These are phyloP conservation scores for Backusella tarrabulga DNA, from an alignment of 192 early-diverging fungal genomes.

Conservation along the genomic window DNA sequence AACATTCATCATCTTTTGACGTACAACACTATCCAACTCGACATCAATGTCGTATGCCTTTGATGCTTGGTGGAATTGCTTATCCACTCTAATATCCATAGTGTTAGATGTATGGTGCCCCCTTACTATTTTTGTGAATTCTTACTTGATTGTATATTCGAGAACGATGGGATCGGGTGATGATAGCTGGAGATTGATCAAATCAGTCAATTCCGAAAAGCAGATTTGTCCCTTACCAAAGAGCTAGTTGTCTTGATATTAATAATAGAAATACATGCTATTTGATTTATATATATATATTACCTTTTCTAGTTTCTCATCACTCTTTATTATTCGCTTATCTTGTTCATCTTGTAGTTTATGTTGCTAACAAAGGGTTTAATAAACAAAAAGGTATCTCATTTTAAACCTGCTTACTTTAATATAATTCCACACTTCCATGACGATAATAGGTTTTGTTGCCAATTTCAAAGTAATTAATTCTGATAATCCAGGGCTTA, in stretches of 20 bases:
- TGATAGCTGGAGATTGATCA: conserved; percentile 70
- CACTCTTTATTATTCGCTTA: conserved; percentile 82
- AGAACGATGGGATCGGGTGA: conserved; percentile 87
- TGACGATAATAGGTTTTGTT: conserved; percentile 72
- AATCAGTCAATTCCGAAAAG: conserved; percentile 81
- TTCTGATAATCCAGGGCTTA: conserved; percentile 69
- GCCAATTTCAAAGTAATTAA: conserved; percentile 79
- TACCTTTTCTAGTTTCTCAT: conserved; percentile 70
- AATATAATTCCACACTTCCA: conserved; percentile 95
- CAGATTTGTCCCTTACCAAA: conserved; percentile 64
- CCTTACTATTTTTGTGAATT: not conserved
- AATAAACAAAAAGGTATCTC: not conserved
- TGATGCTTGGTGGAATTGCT: conserved; percentile 69
- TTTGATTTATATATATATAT: not conserved
- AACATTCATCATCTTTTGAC: conserved; percentile 52
- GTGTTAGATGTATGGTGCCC: not conserved
- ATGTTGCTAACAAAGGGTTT: conserved; percentile 51
- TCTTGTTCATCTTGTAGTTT: conserved; percentile 90
- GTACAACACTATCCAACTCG: conserved; percentile 76
- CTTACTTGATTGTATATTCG: conserved; percentile 83
- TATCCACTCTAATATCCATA: conserved; percentile 54
- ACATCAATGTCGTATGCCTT: conserved; percentile 93
- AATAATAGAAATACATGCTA: not conserved
- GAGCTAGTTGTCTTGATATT: conserved; percentile 42
- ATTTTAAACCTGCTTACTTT: conserved; percentile 51